Percentiles rank a stretch among this genome's conserved stretches.
These are phyloP conservation scores for Mimosa pudica DNA, from an alignment of 306 rosid genomes.

Conservation along the genomic window DNA sequence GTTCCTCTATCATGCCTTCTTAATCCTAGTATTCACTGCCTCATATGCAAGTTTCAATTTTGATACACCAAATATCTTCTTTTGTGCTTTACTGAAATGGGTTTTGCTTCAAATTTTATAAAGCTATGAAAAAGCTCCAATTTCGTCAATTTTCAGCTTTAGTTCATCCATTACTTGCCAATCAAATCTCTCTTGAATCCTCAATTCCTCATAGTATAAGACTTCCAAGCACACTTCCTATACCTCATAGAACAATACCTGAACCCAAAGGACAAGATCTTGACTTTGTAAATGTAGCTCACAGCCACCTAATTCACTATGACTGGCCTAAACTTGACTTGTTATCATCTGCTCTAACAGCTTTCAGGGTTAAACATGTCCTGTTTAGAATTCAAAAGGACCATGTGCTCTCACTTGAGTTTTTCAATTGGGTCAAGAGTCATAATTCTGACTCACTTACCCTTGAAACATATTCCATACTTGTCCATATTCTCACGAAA, in stretches of 20 bases:
- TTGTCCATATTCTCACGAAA: constrained; percentile 78
- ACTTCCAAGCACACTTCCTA: constrained; percentile 46
- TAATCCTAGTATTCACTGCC: background rate
- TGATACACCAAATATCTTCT: background rate
- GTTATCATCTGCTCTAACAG: constrained; percentile 51
- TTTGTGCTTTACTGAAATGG: background rate
- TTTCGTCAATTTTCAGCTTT: constrained; percentile 50
- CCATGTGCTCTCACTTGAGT: constrained; percentile 66
- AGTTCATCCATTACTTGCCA: constrained; percentile 33
- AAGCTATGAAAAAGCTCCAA: constrained; percentile 29
- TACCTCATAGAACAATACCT: constrained; percentile 73
- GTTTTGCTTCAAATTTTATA: background rate
- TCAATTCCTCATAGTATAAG: constrained; percentile 16
- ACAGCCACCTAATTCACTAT: constrained; percentile 72
- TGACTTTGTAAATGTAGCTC: constrained; percentile 72
- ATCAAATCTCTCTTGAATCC: constrained; percentile 29
- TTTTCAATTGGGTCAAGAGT: constrained; percentile 66
- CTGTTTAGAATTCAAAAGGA: constrained; percentile 63
- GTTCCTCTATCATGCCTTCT: background rate
- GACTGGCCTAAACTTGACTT: constrained; percentile 70
- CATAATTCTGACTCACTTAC: constrained; percentile 58
- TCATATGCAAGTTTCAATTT: background rate
- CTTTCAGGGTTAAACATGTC: constrained; percentile 66
- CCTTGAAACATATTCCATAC: constrained; percentile 57
- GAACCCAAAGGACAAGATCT: constrained; percentile 74